Conservation (phyloP, 1,284 basidiomycete species). For the Cutaneotrichosporon mucoides region DNA sequence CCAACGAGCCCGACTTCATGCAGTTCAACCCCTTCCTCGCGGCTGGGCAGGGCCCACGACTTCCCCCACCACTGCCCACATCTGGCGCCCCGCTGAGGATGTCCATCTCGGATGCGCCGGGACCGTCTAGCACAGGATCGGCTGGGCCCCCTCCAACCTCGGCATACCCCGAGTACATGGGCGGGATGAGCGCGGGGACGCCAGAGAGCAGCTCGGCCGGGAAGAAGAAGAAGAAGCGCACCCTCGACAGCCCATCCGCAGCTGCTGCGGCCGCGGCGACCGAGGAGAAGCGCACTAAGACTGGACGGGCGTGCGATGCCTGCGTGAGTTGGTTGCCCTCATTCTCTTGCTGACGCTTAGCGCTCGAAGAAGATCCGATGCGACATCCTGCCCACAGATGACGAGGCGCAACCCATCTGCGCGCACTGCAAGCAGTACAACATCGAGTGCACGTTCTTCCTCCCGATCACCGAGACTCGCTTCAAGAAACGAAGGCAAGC, state of each 20-base stretch:
- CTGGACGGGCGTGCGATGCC: conserved; percentile 48
- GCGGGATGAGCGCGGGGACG: neutral
- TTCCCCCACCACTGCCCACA: neutral
- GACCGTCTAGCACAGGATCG: neutral
- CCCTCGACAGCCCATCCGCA: conserved; percentile 4
- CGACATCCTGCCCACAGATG: conserved; percentile 34
- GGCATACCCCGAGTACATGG: too few species aligned
- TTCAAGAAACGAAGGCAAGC: conserved; percentile 85
- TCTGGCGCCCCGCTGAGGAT: neutral
- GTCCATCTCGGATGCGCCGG: neutral
- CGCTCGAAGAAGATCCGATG: conserved; percentile 84
- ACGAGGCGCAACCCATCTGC: conserved; percentile 36
- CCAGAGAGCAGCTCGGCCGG: neutral
- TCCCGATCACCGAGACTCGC: conserved; percentile 95
- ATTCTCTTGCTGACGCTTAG: conserved; percentile 13
- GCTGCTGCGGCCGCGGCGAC: neutral
- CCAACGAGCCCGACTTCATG: neutral
- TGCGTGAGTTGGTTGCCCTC: conserved; percentile 32
- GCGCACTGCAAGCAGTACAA: conserved; percentile 61
- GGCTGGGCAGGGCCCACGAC: neutral
- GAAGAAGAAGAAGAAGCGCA: conserved; percentile 30
- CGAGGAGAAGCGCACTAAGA: conserved; percentile 46
- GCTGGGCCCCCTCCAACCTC: too few species aligned
- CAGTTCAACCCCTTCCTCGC: conserved; percentile 1
- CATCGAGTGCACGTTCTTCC: conserved; percentile 92